phyloP scores from a whole-genome alignment of 2,329 filamentous ascomycete genomes.

The Delphinella strobiligena region DNA sequence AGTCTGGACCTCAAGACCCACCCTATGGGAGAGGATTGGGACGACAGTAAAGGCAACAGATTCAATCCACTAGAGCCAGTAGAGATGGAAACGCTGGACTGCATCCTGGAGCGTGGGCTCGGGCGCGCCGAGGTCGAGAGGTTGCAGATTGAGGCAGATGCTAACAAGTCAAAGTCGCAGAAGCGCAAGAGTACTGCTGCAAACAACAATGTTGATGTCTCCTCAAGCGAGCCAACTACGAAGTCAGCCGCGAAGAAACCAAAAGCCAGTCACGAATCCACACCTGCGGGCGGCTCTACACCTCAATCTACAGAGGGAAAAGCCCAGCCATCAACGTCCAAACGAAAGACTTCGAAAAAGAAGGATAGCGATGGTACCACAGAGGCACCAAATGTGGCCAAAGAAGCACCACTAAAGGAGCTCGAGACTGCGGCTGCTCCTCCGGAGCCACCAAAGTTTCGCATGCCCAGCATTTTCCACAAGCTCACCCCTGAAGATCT shows the following conservation, averaged over 20 bases:
- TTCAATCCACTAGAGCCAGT: conserved; percentile 23
- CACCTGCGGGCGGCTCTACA: too few species aligned
- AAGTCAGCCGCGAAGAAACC: neutral
- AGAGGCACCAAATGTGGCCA: too few species aligned
- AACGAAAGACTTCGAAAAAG: too few species aligned
- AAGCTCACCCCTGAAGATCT: neutral
- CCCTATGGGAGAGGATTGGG: conserved; percentile 16
- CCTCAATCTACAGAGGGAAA: too few species aligned
- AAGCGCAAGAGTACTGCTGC: conserved; percentile 3
- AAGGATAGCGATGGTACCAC: too few species aligned
- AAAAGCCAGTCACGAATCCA: too few species aligned
- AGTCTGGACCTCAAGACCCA: conserved; percentile 13
- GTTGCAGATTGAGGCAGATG: conserved; percentile 1
- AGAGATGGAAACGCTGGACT: conserved; percentile 24
- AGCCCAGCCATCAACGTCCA: too few species aligned
- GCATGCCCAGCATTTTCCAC: neutral
- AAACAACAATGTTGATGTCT: neutral
- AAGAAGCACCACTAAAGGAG: too few species aligned
- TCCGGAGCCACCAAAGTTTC: neutral
- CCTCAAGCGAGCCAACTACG: neutral
- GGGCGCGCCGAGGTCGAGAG: conserved; percentile 8
- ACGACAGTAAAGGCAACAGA: conserved; percentile 17
- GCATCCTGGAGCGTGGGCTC: conserved; percentile 21
- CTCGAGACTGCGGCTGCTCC: too few species aligned
- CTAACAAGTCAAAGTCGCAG: conserved; percentile 1